Evolutionary conservation across 192 early-diverging fungal species (phyloP), one percentile per base, ranked within the genome.

Genomic region (Mortierella hygrophila): DNA sequence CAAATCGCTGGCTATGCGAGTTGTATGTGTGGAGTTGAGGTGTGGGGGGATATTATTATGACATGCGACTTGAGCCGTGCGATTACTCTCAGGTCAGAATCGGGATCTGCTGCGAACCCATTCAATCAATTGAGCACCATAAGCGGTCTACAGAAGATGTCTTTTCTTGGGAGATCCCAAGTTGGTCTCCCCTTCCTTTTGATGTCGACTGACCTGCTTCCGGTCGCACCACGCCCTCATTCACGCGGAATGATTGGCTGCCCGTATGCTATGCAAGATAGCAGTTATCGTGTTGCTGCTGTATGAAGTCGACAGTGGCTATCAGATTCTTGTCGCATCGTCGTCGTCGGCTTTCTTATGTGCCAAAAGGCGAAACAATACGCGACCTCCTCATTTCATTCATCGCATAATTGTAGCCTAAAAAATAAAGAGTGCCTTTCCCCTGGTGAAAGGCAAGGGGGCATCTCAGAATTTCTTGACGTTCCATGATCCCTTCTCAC

Each of bases 401-500:
- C 54, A 55, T 4, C 20, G 6, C 54, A 6, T 57, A 57, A 5
- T 57, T n/a, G 55, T 29, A 26, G 0, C 2, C 23, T 57, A 26
- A 26, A 63, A 32, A 63, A 49, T n/a, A 63, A 63, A 60, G 29
- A 32, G 26, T 32, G 60, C 26, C 60, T 63, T 63, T 63, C 6
- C 55, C 29, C 26, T 63, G 60, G 26, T 65, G 32, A 65, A 35
- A 35, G 10, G 55, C 9, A 60, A 60, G 60, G 11, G 13, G 26
- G 2, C 2, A 15, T 32, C 60, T 65, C 4, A 65, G 60, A 65
- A 65, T 32, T 65, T 65, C 60, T 65, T 3, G 60, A 13, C 60
- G 26, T 65, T 65, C 60, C 60, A 65, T 65, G 60, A 65, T 65
- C 60, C 60, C 60, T 26, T 55, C 26, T 26, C 55, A n/a, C n/a